Conservation (phyloP, 805 yeast genomes). For the Candida lessepsii region DNA sequence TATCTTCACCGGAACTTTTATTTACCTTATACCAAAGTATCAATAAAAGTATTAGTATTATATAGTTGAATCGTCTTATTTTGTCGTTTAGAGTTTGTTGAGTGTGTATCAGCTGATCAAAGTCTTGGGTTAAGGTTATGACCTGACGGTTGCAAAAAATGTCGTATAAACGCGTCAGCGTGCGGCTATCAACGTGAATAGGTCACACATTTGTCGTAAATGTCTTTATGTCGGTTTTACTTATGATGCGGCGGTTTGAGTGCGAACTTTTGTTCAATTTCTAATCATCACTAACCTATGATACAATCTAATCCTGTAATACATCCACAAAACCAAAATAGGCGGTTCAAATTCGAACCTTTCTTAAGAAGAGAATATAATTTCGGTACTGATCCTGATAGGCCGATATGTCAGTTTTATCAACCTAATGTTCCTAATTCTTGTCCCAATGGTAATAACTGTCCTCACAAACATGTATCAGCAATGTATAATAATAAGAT, state of each 20-base stretch:
- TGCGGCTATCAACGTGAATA: too few relatives aligned
- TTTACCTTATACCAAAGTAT: not conserved
- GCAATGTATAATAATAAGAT: slow-evolving; percentile 52
- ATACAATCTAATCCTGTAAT: slow-evolving; percentile 37
- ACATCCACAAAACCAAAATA: slow-evolving; percentile 40
- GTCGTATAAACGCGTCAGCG: not conserved
- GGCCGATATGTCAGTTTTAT: slow-evolving; percentile 81
- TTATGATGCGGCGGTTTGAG: too few relatives aligned
- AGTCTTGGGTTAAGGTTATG: not conserved
- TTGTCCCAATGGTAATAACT: slow-evolving; percentile 83
- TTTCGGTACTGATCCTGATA: slow-evolving; percentile 81
- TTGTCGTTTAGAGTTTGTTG: too few relatives aligned
- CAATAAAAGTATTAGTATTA: not conserved
- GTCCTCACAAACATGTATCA: slow-evolving; percentile 83
- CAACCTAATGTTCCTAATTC: slow-evolving; percentile 53
- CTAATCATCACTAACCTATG: slow-evolving; percentile 24
- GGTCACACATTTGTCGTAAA: too few relatives aligned
- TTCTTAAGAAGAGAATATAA: slow-evolving; percentile 77
- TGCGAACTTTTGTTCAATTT: not conserved
- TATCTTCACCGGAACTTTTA: too few relatives aligned
- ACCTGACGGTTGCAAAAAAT: slow-evolving; percentile 5
- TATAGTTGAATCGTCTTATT: not conserved
- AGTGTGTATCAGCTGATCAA: too few relatives aligned
- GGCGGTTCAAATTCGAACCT: slow-evolving; percentile 68
- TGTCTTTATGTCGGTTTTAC: too few relatives aligned